Evolutionary conservation across 306 rosid species (phyloP), one percentile per base, ranked within the genome.

Genomic region (Carpinus viminea): DNA sequence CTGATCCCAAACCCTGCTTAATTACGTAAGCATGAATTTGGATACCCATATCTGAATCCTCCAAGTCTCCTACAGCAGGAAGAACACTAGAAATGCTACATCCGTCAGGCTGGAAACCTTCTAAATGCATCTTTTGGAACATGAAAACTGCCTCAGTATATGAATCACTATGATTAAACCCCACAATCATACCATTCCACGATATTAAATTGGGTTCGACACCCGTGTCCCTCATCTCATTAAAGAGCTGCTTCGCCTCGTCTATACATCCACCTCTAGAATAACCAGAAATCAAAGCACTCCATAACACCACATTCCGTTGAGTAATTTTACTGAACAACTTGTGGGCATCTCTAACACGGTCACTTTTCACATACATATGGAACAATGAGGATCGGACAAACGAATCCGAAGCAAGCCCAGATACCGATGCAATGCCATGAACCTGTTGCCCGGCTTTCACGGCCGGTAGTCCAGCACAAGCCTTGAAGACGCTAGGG

Each of bases 101-200:
- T 7, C 83, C 88, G 20, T 93, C 96, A 50, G 91, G 91, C 54
- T 2, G 79, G 80, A 91, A 89, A 28, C 91, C 96, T 73, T 91
- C 88, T 0, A 76, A 76, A 56, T 88, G 68, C 94, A 93, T 89
- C 72, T 24, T 73, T 50, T 34, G 79, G 74, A 89, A 87, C 83
- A 87, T 65, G 65, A 2, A 62, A 20, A 80, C 77, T 0, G 87
- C 90, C 82, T 84, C 91, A 46, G 7, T 41, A 76, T 83, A 77
- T 8, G 71, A 85, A n/a, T 86, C 91, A 2, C 76, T 74, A 16
- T 41, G 82, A 20, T 68, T 81, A 46, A 88, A 85, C 74, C 96
- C 98, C 13, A 89, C 76, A 79, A 90, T 80, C 90, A 91, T 83
- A 7, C 96, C 98, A 79, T 93, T 93, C 98, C 96, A 93, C 0